Evolutionary conservation across 2,329 filamentous ascomycete species (phyloP).

Genomic region (Fusarium verrucosum): DNA sequence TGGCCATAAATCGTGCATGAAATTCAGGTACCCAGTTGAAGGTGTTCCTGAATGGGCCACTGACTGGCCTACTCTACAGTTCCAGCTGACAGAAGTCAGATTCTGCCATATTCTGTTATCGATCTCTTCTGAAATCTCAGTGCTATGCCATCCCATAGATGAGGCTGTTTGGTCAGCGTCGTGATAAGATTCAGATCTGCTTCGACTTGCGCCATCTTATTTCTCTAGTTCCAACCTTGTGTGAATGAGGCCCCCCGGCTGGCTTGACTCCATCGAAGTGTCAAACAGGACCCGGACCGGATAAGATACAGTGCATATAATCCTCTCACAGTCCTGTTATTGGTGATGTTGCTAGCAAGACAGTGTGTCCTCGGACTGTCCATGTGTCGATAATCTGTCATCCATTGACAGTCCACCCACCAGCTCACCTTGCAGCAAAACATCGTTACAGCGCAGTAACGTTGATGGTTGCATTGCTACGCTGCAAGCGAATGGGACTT

Average conservation of each 20-base stretch:
- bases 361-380: conserved; percentile 23
- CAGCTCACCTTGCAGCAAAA: conserved; percentile 43
- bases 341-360: accelerated
- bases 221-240: conserved; percentile 32
- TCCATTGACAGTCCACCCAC: conserved; percentile 36
- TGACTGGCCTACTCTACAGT: not conserved
- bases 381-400: conserved; percentile 6
- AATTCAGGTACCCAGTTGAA: conserved; percentile 39
- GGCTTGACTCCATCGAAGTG: conserved; percentile 22
- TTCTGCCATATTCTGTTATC: not conserved
- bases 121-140: not conserved
- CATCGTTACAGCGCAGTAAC: conserved; percentile 39
- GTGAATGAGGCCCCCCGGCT: conserved; percentile 26
- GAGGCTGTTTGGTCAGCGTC: conserved; percentile 17
- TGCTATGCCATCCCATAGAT: not conserved
- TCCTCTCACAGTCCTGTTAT: not conserved
- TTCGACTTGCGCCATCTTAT: conserved; percentile 35
- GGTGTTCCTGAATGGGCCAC: conserved; percentile 25
- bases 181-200: conserved; percentile 26
- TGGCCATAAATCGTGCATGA: conserved; percentile 38
- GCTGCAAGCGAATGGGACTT: conserved; percentile 20
- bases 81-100: not conserved
- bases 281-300: conserved; percentile 23
- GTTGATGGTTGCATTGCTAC: conserved; percentile 30
- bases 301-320: conserved; percentile 27